Evolutionary conservation across 164 flowering plant species (phyloP).

Genomic region (Nymphaea thermarum): DNA sequence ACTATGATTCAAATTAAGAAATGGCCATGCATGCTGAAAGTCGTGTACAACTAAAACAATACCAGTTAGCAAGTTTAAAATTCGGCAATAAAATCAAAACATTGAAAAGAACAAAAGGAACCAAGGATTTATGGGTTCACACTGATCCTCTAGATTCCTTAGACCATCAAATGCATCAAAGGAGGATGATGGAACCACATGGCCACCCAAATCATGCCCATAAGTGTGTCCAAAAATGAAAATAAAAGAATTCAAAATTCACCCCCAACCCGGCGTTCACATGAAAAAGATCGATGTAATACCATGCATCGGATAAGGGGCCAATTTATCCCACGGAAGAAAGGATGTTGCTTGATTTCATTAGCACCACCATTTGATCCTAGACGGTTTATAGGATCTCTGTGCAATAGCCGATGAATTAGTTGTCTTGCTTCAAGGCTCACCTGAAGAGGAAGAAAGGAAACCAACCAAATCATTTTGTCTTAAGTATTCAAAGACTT

Average conservation of each 20-base stretch:
- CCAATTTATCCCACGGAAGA: conserved; percentile 88
- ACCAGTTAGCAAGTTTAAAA: too few relatives aligned
- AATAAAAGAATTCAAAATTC: background rate
- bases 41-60: too few relatives aligned
- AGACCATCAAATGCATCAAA: background rate
- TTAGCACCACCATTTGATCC: conserved; percentile 78
- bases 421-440: conserved; percentile 78
- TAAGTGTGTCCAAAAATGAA: background rate
- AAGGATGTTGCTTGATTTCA: conserved; percentile 87
- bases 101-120: too few relatives aligned
- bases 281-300: conserved; percentile 4
- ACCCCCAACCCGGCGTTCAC: too few relatives aligned
- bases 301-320: conserved; percentile 95
- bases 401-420: conserved; percentile 65
- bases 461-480: background rate
- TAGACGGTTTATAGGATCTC: conserved; percentile 65
- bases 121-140: background rate
- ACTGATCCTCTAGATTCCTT: background rate
- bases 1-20: too few relatives aligned
- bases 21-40: too few relatives aligned
- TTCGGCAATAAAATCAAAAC: too few relatives aligned
- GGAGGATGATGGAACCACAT: background rate
- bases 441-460: conserved; percentile 33
- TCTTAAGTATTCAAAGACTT: background rate
- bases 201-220: background rate